Base-by-base conservation (phyloP, 106 monocot genomes). In the Dendrobium catenatum region DNA sequence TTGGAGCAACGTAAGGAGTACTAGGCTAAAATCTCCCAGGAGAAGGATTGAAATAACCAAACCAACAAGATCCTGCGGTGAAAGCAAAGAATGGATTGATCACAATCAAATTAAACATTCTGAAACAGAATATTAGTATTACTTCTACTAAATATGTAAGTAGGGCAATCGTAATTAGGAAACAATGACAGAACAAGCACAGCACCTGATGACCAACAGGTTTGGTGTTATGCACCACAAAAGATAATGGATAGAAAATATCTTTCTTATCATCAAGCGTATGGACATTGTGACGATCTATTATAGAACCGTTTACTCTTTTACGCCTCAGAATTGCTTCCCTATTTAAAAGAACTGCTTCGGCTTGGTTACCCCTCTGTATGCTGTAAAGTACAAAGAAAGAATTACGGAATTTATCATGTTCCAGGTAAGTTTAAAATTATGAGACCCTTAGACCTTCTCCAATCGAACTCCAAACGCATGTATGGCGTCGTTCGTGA, bases 1-100 rank as follows among this genome's bases (percentile, higher is more conserved):
- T 80, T 95, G 95, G 70, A 99, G 98, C 68, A 99, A 86, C 26
- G 95, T 95, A 75, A 99, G 93, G 87, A 99, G 80, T n/a, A 99
- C 98, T 83, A 99, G 83, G 83, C 98, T 99, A 80, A 95, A 95
- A 86, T 99, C 98, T 81, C 88, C 95, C 18, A 99, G 77, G 22
- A 99, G 91, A 78, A 99, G 72, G 79, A 99, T 90, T 75, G 95
- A 99, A 76, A 99, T 89, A 33, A 99, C 83, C 86, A 99, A 79
- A 48, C 98, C 98, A 79, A 99, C 93, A 83, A 99, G 84, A 84
- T 99, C 98, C 98, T 99, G 93, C 81, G 87, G 67, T 11, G 68
- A 24, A 82, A 44, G 0, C 8, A 27, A 47, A 76, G 1, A 24
- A 76, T 49, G 6, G 27, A 48, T 76, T 24, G 20, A 44, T 19